These are phyloP conservation scores for Ogataea pignaliae DNA, from an alignment of 805 yeast genomes.

Conservation along the genomic window DNA sequence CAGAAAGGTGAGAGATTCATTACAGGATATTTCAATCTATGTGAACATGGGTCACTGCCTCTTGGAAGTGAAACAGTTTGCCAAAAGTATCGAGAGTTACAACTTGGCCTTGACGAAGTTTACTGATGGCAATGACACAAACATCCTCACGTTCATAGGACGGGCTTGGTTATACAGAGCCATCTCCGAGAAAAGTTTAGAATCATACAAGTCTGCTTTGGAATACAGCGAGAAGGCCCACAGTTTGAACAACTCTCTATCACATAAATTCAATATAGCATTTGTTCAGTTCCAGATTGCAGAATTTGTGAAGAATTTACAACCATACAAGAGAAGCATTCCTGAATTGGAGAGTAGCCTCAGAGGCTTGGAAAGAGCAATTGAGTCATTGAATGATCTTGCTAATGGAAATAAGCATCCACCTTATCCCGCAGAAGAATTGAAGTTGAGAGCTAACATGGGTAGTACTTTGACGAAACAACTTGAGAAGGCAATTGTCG, in stretches of 20 bases:
- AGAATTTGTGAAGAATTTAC: constrained; percentile 65
- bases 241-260: constrained; percentile 34
- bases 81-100: constrained; percentile 85
- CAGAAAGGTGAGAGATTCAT: constrained; percentile 83
- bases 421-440: constrained; percentile 75
- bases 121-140: constrained; percentile 59
- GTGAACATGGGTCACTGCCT: constrained; percentile 86
- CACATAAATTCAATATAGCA: constrained; percentile 74
- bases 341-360: constrained; percentile 56
- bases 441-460: constrained; percentile 81
- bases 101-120: constrained; percentile 71
- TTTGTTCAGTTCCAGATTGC: constrained; percentile 84
- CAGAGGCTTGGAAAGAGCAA: constrained; percentile 57
- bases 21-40: constrained; percentile 77
- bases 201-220: constrained; percentile 57
- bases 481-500: constrained; percentile 63
- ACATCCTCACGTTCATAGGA: constrained; percentile 68
- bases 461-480: constrained; percentile 76
- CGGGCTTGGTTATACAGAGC: constrained; percentile 88
- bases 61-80: constrained; percentile 73
- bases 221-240: constrained; percentile 59
- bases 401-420: constrained; percentile 53
- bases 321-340: constrained; percentile 54
- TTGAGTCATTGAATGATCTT: constrained; percentile 51
- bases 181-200: constrained; percentile 56